Evolutionary conservation across 208 protist genomes (phyloP).

Genomic region (Acanthamoeba sp.): DNA sequence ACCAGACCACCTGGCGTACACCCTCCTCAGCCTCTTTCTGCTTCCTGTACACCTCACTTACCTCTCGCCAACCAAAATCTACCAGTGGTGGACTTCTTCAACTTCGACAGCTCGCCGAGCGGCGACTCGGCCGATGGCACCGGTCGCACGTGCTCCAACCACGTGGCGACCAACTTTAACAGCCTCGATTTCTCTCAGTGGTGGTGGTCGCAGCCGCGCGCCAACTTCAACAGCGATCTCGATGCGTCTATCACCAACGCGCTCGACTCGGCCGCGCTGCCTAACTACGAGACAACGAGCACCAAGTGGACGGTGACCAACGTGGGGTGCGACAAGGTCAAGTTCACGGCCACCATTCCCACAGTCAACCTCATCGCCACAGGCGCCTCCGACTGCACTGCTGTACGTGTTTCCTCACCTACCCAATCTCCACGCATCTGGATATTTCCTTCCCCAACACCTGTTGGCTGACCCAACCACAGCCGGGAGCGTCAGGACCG

Average conservation of each 20-base stretch:
- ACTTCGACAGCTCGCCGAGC: conserved; percentile 22
- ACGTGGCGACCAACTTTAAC: background rate
- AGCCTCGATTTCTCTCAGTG: background rate
- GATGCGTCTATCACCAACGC: background rate
- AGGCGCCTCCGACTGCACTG: conserved; percentile 4
- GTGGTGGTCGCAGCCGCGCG: conserved; percentile 9
- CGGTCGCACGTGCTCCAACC: conserved; percentile 33
- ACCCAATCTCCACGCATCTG: no score
- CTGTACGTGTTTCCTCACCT: background rate
- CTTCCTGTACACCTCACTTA: background rate
- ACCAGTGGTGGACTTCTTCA: conserved; percentile 44
- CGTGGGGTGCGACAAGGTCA: conserved; percentile 40
- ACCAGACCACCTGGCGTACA: conserved; percentile 23
- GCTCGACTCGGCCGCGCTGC: background rate
- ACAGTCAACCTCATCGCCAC: background rate
- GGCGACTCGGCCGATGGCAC: conserved; percentile 47
- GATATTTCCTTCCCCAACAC: background rate
- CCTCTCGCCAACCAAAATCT: background rate
- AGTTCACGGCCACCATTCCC: conserved; percentile 49
- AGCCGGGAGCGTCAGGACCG: background rate
- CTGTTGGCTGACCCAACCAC: background rate
- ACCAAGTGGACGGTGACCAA: conserved; percentile 28
- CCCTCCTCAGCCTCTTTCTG: background rate
- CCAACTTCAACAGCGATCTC: background rate
- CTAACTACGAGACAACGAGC: background rate